Evolutionary conservation across 495 filamentous ascomycete genomes (phyloP).

Genomic region (Xylaria longipes): DNA sequence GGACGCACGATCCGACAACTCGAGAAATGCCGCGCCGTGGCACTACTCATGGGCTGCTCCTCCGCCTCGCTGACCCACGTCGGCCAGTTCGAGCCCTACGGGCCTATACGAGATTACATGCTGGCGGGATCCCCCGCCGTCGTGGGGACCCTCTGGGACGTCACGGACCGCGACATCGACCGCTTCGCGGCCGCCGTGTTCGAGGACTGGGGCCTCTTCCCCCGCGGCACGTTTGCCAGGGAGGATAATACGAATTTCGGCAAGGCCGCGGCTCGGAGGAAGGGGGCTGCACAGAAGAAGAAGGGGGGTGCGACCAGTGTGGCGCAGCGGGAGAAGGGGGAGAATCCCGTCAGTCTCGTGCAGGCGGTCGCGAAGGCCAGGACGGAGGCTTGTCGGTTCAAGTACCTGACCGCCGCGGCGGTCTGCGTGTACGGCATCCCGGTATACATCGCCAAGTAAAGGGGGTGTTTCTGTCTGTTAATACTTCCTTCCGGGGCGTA

Average conservation of each 20-base stretch:
- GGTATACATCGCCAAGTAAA: slow-evolving; percentile 67
- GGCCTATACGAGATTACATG: slow-evolving; percentile 89
- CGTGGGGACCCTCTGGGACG: slow-evolving; percentile 93
- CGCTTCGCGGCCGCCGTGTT: slow-evolving; percentile 79
- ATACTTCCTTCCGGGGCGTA: not conserved
- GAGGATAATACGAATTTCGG: slow-evolving; percentile 28
- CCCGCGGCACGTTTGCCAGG: slow-evolving; percentile 42
- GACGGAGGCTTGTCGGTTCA: slow-evolving; percentile 72
- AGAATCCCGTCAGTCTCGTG: slow-evolving; percentile 59
- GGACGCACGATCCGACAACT: slow-evolving; percentile 78
- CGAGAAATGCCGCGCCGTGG: slow-evolving; percentile 68
- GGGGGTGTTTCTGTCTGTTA: not conserved
- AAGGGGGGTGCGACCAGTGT: slow-evolving; percentile 20
- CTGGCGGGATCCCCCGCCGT: slow-evolving; percentile 82
- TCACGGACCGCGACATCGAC: slow-evolving; percentile 96
- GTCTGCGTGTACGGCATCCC: slow-evolving; percentile 95
- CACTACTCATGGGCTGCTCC: slow-evolving; percentile 92
- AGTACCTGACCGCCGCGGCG: slow-evolving; percentile 90
- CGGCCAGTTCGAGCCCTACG: slow-evolving; percentile 87
- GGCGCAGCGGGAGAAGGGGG: slow-evolving; percentile 24
- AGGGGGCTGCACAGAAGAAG: slow-evolving; percentile 21
- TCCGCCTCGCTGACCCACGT: slow-evolving; percentile 77
- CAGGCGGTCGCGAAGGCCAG: slow-evolving; percentile 76
- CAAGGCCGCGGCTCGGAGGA: slow-evolving; percentile 30
- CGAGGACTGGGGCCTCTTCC: slow-evolving; percentile 83